Conservation (phyloP, 345 rosid genomes). For the Ceriops decandra region DNA sequence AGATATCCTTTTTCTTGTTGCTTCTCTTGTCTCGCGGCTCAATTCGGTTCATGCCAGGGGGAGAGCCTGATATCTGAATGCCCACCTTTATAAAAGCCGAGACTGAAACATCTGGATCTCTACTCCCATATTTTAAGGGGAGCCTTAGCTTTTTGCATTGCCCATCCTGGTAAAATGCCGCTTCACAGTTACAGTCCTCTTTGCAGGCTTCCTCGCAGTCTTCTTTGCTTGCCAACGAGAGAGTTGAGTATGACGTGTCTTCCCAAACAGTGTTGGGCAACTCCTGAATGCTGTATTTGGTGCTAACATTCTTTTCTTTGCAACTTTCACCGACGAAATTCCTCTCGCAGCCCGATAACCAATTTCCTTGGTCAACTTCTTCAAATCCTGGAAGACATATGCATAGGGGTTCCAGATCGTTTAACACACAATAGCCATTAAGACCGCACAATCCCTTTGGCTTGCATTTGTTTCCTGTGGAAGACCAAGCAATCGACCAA, state of each 20-base stretch:
- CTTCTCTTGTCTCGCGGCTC: not conserved
- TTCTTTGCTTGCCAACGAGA: not conserved
- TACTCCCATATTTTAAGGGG: conserved; percentile 28
- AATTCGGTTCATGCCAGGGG: not conserved
- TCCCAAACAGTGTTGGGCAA: conserved; percentile 9
- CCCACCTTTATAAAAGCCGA: conserved; percentile 24
- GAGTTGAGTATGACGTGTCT: conserved; percentile 8
- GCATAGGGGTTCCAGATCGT: conserved; percentile 7
- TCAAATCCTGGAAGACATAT: conserved; percentile 22
- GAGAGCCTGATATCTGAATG: not conserved
- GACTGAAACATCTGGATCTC: not conserved
- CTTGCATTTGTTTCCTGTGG: conserved; percentile 2
- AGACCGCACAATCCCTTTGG: conserved; percentile 27
- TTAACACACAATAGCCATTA: conserved; percentile 22
- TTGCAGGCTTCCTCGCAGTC: conserved; percentile 20
- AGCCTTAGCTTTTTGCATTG: conserved; percentile 24
- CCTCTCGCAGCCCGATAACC: conserved; percentile 21
- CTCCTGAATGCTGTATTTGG: conserved; percentile 4
- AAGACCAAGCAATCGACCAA: too few relatives aligned
- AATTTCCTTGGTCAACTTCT: conserved; percentile 1
- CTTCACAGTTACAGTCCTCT: conserved; percentile 32
- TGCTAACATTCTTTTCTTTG: not conserved
- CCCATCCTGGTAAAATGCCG: conserved; percentile 8
- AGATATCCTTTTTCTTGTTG: not conserved
- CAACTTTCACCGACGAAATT: conserved; percentile 8